Conservation (phyloP, 179 eudicot genomes). For the Drosera spatulata region DNA sequence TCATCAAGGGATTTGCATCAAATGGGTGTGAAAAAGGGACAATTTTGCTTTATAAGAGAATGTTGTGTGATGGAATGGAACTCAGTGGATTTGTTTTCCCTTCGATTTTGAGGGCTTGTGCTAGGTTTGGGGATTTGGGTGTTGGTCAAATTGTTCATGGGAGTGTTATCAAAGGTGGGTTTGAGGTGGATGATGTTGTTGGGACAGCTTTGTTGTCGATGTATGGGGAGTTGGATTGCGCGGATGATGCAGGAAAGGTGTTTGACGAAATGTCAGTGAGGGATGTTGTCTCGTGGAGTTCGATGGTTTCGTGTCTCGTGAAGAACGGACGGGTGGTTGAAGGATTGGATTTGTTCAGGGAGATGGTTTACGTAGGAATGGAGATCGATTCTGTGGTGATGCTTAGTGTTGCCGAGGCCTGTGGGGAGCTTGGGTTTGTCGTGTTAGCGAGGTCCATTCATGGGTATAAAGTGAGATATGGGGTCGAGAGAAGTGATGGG, state of each 20-base stretch:
- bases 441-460: slow-evolving; percentile 28
- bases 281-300: slow-evolving; percentile 61
- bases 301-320: slow-evolving; percentile 28
- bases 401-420: slow-evolving; percentile 42
- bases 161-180: slow-evolving; percentile 33
- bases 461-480: slow-evolving; percentile 30
- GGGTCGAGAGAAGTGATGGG: slow-evolving; percentile 16
- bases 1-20: slow-evolving; percentile 40
- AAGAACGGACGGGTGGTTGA: slow-evolving; percentile 21
- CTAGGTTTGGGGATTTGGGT: slow-evolving; percentile 32
- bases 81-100: slow-evolving; percentile 33
- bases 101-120: slow-evolving; percentile 40
- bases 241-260: slow-evolving; percentile 25
- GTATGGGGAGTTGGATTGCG: slow-evolving; percentile 40
- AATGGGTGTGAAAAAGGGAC: slow-evolving; percentile 25
- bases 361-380: slow-evolving; percentile 29
- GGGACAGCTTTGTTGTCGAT: slow-evolving; percentile 41
- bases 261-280: slow-evolving; percentile 39
- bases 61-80: slow-evolving; percentile 18
- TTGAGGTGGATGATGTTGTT: slow-evolving; percentile 34
- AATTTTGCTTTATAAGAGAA: slow-evolving; percentile 23
- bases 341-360: slow-evolving; percentile 33
- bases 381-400: slow-evolving; percentile 34
- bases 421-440: slow-evolving; percentile 31
- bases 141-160: slow-evolving; percentile 34